phyloP scores from a whole-genome alignment of 768 basidiomycete genomes.

The Lactarius psammicola region DNA sequence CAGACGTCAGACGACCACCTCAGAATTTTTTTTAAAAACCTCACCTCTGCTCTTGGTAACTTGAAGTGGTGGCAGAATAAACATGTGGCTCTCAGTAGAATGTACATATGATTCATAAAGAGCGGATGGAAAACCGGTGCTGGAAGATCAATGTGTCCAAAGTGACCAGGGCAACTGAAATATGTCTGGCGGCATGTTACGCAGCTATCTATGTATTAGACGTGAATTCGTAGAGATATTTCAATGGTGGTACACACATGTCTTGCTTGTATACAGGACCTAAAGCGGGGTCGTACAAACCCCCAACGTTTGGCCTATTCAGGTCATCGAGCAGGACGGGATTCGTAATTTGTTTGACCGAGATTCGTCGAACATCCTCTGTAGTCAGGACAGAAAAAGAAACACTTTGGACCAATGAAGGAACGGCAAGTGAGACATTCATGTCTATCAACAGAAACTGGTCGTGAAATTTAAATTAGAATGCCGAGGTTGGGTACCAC shows the following conservation, averaged over 20 bases:
- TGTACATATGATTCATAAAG: conserved; percentile 90
- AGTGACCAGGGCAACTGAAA: conserved; percentile 96
- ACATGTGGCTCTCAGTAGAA: conserved; percentile 83
- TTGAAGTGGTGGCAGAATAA: conserved; percentile 95
- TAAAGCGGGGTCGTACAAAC: conserved; percentile 92
- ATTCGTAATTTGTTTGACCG: conserved; percentile 97
- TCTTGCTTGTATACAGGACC: conserved; percentile 88
- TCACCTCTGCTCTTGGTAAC: conserved; percentile 66
- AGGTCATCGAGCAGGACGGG: conserved; percentile 91
- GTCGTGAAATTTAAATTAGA: neutral
- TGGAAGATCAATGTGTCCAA: conserved; percentile 95
- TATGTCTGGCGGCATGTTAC: conserved; percentile 90
- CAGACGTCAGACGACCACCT: conserved; percentile 5
- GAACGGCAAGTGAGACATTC: conserved; percentile 89
- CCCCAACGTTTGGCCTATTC: conserved; percentile 86
- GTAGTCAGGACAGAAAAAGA: conserved; percentile 92
- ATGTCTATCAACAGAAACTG: conserved; percentile 40
- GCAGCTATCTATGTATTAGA: conserved; percentile 56
- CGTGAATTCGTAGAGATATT: conserved; percentile 5
- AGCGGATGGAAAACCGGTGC: conserved; percentile 95
- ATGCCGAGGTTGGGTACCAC: neutral
- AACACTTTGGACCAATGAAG: conserved; percentile 78
- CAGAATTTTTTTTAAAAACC: conserved; percentile 32
- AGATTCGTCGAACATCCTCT: conserved; percentile 86
- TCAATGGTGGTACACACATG: conserved; percentile 59